Conservation (phyloP, 305 asterid genomes). For the Solanum aculeatissimum region DNA sequence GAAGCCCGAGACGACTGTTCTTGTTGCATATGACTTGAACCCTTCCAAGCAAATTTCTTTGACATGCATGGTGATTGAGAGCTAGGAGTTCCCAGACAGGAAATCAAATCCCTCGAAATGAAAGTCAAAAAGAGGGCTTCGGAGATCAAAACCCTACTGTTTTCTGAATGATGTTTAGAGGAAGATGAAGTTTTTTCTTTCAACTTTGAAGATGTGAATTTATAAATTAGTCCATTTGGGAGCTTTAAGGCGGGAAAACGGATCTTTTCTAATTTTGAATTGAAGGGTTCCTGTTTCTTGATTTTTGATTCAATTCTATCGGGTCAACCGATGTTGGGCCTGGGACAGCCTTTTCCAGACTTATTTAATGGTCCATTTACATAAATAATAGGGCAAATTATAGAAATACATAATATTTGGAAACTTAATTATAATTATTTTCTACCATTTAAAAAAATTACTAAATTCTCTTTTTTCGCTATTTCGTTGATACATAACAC, state of each 20-base stretch:
- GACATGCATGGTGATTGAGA: slow-evolving; percentile 39
- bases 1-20: slow-evolving; percentile 92
- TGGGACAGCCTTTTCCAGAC: neutral
- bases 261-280: neutral
- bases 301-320: neutral
- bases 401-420: too few species aligned
- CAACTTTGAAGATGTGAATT: neutral
- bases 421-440: too few species aligned
- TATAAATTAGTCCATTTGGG: neutral
- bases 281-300: neutral
- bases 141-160: slow-evolving; percentile 11
- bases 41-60: slow-evolving; percentile 93
- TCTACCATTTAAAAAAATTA: too few species aligned
- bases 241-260: neutral
- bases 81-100: neutral
- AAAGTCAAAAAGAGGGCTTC: neutral
- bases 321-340: neutral
- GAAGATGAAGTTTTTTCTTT: neutral
- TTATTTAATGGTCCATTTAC: too few species aligned
- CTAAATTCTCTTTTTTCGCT: too few species aligned
- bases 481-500: too few species aligned
- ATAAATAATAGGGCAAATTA: too few species aligned
- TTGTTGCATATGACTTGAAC: slow-evolving; percentile 87
- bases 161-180: neutral
- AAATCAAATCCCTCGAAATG: slow-evolving; percentile 2